phyloP scores from a whole-genome alignment of 225 moss, liverwort and hornwort genomes.

The Ulota crispa region DNA sequence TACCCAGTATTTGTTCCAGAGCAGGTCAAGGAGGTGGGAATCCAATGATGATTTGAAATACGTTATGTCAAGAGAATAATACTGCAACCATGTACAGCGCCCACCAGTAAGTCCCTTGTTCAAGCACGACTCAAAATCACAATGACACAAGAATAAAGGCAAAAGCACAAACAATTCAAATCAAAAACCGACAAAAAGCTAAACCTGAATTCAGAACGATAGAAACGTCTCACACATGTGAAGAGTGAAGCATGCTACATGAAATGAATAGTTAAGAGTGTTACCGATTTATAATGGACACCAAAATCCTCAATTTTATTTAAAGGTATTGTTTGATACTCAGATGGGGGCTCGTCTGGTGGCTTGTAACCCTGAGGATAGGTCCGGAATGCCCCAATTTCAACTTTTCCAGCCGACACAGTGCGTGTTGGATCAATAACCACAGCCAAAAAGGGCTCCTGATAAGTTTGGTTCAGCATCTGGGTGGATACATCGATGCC shows the following conservation, averaged over 20 bases:
- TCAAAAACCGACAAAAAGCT: constrained; percentile 1
- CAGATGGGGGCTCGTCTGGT: constrained; percentile 89
- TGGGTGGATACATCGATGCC: constrained; percentile 92
- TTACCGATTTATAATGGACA: constrained; percentile 92
- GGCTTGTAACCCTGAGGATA: constrained; percentile 93
- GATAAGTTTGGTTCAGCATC: constrained; percentile 91
- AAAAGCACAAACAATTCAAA: neutral
- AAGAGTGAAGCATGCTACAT: constrained; percentile 1
- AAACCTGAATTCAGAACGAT: neutral
- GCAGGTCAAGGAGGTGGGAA: constrained; percentile 84
- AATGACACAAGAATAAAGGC: neutral
- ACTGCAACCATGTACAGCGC: constrained; percentile 53
- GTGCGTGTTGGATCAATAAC: constrained; percentile 97
- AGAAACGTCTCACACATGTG: neutral
- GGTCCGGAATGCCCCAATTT: constrained; percentile 91
- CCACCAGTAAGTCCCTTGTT: neutral
- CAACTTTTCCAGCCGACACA: constrained; percentile 93
- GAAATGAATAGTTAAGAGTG: neutral
- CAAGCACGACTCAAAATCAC: neutral
- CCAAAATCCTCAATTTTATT: constrained; percentile 99
- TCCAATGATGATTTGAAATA: constrained; percentile 95
- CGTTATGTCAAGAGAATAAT: constrained; percentile 90
- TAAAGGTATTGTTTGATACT: constrained; percentile 91
- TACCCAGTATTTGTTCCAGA: constrained; percentile 99
- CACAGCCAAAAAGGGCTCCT: constrained; percentile 96